phyloP scores from a whole-genome alignment of 2,329 filamentous ascomycete genomes.

The Gaeumannomyces tritici region DNA sequence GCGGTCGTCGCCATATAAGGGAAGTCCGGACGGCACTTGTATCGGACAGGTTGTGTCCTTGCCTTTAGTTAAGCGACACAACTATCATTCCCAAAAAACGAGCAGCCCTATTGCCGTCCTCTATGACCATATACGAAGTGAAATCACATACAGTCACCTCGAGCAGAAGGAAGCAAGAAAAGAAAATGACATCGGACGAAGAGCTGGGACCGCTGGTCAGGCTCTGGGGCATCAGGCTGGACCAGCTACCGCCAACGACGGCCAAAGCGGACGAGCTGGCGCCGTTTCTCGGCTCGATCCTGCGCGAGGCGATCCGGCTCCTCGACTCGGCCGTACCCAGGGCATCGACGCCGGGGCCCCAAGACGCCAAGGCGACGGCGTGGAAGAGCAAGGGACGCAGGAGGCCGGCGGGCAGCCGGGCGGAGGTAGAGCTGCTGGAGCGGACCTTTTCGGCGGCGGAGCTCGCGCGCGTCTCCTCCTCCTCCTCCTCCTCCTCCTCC shows the following conservation, averaged over 20 bases:
- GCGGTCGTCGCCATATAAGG: neutral
- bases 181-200: conserved; percentile 1
- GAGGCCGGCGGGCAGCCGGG: conserved; percentile 9
- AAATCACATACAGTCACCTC: too few species aligned
- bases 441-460: conserved; percentile 37
- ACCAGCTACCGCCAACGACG: conserved; percentile 33
- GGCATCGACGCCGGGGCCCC: too few species aligned
- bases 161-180: too few species aligned
- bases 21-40: too few species aligned
- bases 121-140: neutral
- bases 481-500: too few species aligned
- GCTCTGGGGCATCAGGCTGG: conserved; percentile 39
- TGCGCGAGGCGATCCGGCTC: conserved; percentile 51
- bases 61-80: too few species aligned
- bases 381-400: conserved; percentile 34
- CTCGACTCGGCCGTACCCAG: conserved; percentile 42
- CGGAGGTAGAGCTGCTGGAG: conserved; percentile 38
- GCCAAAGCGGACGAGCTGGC: conserved; percentile 32
- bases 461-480: conserved; percentile 8
- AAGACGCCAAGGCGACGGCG: conserved; percentile 4
- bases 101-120: neutral
- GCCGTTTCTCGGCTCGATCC: conserved; percentile 39
- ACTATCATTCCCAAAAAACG: neutral
- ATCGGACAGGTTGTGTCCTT: neutral
- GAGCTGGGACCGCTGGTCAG: conserved; percentile 39